These are phyloP conservation scores for Naganishia sp. DNA, from an alignment of 1,284 basidiomycete genomes.

Conservation along the genomic window DNA sequence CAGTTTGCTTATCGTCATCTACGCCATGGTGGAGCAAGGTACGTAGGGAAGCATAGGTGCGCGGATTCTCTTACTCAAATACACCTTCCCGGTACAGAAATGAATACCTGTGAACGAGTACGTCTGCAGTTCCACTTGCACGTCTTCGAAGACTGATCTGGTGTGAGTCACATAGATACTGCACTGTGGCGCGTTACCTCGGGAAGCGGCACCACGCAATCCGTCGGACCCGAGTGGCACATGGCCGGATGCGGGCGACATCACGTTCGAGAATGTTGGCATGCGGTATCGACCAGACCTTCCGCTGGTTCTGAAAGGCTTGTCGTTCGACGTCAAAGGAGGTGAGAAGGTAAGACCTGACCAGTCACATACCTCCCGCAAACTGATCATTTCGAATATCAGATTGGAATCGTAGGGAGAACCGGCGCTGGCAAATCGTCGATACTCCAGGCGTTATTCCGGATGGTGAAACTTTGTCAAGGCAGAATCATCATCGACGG, in stretches of 20 bases:
- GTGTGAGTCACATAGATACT: neutral
- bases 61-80: neutral
- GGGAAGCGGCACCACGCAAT: slow-evolving; percentile 36
- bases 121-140: neutral
- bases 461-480: slow-evolving; percentile 61
- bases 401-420: slow-evolving; percentile 68
- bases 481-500: slow-evolving; percentile 71
- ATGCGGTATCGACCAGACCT: slow-evolving; percentile 49
- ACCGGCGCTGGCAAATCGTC: slow-evolving; percentile 66
- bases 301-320: slow-evolving; percentile 47
- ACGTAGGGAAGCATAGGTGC: neutral
- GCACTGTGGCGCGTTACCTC: slow-evolving; percentile 40
- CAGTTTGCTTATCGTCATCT: slow-evolving; percentile 35
- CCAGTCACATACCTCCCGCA: neutral
- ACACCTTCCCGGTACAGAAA: slow-evolving; percentile 41
- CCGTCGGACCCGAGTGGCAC: slow-evolving; percentile 37
- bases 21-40: slow-evolving; percentile 17
- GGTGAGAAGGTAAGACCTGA: slow-evolving; percentile 45
- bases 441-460: slow-evolving; percentile 66
- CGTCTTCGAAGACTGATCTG: neutral
- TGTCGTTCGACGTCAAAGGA: slow-evolving; percentile 42
- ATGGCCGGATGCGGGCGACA: slow-evolving; percentile 47
- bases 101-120: slow-evolving; percentile 17
- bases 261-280: slow-evolving; percentile 49
- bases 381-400: neutral